Base-by-base conservation (phyloP, 352 stramenopile species). In the Discostella stelligera region DNA sequence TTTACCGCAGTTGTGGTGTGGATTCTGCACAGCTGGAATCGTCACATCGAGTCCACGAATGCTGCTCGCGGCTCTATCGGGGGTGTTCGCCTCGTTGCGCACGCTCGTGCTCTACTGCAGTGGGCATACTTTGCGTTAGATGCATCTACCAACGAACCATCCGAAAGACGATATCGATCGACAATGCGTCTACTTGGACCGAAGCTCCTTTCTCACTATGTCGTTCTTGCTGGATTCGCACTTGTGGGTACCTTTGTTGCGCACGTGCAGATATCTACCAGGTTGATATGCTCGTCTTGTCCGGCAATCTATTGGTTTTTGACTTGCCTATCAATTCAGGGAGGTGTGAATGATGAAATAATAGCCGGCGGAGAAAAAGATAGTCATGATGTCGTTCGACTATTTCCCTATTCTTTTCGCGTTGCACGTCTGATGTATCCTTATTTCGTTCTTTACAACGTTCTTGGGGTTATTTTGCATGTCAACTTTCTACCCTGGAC, bases 401-500 rank as follows among this genome's bases (percentile, higher is more conserved):
- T 44, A 10, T 44, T 44, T 44, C 37, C 37, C 4, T 10, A 14
- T 11, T 3, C 7, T 44, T 44, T 41, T 62, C 23, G 49, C 56
- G 46, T 63, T 2, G 2, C 20, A 32, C 32, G 58, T 18, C 20
- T 83, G 21, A 27, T 90, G 11, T 66, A 48, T 64, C 74, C 58
- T 21, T 93, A 91, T 72, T 79, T 82, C 58, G 4, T 67, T 48
- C 37, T 90, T 2, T 93, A 87, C 54, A 87, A 85, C 62, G 13
- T 90, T 10, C 53, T 91, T 14, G 85, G 85, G 14, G 61, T 87
- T 18, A 62, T 88, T 20, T 80, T 93, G 55, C 85, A 93, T 78
- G 79, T 86, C 0, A 90, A 90, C 80, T 90, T 83, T 73, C 72
- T 93, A 48, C 87, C 87, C 14, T 93, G 87, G 87, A 93, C 87